These are phyloP conservation scores for Physcia stellaris DNA, from an alignment of 495 filamentous ascomycete genomes.

Conservation along the genomic window DNA sequence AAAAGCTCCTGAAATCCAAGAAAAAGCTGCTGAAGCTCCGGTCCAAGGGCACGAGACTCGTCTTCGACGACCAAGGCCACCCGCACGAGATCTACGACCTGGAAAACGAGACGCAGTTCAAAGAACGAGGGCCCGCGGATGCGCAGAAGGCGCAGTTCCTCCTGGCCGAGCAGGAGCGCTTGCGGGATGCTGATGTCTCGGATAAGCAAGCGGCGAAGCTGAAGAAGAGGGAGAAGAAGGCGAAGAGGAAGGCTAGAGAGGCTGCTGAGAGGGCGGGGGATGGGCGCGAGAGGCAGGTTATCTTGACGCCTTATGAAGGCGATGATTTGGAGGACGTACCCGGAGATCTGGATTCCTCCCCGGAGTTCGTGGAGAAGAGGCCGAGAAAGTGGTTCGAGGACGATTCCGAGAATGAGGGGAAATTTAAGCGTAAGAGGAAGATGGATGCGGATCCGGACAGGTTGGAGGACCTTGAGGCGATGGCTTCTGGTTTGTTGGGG, in stretches of 20 bases:
- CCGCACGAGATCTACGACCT: conserved; percentile 78
- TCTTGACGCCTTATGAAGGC: conserved; percentile 29
- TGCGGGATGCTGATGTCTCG: conserved; percentile 60
- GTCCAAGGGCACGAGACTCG: conserved; percentile 64
- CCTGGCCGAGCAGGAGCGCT: conserved; percentile 53
- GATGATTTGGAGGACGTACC: conserved; percentile 16
- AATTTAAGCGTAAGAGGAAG: conserved; percentile 34
- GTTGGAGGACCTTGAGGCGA: conserved; percentile 75
- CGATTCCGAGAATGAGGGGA: conserved; percentile 6
- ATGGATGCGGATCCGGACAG: conserved; percentile 59
- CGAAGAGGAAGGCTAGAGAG: conserved; percentile 72
- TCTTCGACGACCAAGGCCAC: conserved; percentile 87
- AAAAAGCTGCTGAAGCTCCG: conserved; percentile 85
- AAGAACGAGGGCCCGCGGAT: conserved; percentile 55
- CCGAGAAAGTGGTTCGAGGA: conserved; percentile 35
- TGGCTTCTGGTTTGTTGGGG: conserved; percentile 72
- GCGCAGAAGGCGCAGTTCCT: conserved; percentile 65
- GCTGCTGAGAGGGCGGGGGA: conserved; percentile 35
- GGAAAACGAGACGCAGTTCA: conserved; percentile 68
- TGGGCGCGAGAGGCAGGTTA: conserved; percentile 28
- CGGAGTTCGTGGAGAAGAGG: conserved; percentile 23
- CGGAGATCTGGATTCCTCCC: conserved; percentile 7
- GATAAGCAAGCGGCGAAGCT: conserved; percentile 71
- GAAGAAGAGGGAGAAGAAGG: conserved; percentile 74
- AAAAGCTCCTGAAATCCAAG: conserved; percentile 86